phyloP scores from a whole-genome alignment of 345 rosid species.

The Euphorbia pulcherrima region DNA sequence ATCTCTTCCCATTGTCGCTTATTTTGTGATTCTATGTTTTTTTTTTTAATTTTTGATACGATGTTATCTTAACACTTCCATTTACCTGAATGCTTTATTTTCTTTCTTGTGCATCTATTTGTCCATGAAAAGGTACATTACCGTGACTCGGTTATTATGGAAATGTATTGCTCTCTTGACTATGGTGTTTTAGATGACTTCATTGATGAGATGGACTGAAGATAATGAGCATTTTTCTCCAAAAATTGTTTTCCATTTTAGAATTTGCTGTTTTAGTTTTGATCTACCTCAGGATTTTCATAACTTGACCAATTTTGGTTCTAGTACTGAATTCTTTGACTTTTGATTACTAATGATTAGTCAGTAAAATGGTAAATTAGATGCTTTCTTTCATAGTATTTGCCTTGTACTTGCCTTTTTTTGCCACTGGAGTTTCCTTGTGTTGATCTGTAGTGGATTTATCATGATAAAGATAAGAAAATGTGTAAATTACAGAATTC shows the following conservation, averaged over 20 bases:
- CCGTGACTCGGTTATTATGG: not conserved
- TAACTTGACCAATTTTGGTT: not conserved
- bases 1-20: not conserved
- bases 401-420: not conserved
- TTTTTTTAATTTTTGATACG: no score
- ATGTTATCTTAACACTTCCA: not conserved
- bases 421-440: no score
- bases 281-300: not conserved
- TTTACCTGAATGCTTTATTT: conserved; percentile 1
- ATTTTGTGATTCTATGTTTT: not conserved
- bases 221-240: not conserved
- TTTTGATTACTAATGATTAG: not conserved
- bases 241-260: not conserved
- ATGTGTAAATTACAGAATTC: not conserved
- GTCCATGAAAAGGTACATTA: no score
- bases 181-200: not conserved
- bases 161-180: not conserved
- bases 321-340: not conserved
- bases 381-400: not conserved
- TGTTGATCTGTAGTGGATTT: no score
- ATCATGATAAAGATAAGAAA: not conserved
- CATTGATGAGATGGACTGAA: no score
- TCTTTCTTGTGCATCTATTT: not conserved
- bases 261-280: not conserved
- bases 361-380: not conserved